A percentile compares a stretch with the other conserved stretches of the same genome.
Conservation (phyloP, 2,329 filamentous ascomycete genomes). For the Fusarium tjaetaba region DNA sequence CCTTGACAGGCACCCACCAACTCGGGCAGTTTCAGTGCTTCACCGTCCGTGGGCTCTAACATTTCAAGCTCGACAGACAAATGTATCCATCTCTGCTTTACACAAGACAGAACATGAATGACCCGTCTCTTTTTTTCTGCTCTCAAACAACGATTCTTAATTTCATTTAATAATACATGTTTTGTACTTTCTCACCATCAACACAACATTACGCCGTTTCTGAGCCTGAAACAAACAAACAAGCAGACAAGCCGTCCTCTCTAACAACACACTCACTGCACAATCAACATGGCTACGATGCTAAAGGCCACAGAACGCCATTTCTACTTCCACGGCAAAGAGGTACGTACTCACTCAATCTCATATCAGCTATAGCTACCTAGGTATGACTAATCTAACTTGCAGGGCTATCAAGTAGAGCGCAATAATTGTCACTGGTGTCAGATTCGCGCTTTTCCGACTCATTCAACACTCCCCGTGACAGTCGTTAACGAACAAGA, state of each 20-base stretch:
- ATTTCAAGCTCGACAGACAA: neutral
- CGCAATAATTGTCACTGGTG: constrained; percentile 67
- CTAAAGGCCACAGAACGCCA: constrained; percentile 57
- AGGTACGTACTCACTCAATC: constrained; percentile 32
- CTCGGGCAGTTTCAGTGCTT: neutral
- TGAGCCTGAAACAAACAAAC: neutral
- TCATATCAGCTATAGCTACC: too few relatives aligned
- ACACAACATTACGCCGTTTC: neutral
- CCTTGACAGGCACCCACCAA: constrained; percentile 6
- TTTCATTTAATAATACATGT: neutral
- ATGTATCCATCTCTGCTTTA: neutral
- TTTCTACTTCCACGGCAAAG: constrained; percentile 60
- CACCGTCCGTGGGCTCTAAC: neutral
- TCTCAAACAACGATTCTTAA: neutral
- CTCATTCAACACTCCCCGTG: constrained; percentile 61
- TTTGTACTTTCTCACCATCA: neutral
- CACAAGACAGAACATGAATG: neutral
- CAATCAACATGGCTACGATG: constrained; percentile 49
- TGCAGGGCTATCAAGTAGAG: constrained; percentile 52
- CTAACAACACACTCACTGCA: too few relatives aligned
- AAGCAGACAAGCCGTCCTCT: neutral
- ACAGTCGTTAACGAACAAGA: constrained; percentile 73
- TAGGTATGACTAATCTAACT: neutral
- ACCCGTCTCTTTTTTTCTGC: neutral
- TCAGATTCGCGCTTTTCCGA: constrained; percentile 66